Evolutionary conservation across 2,329 filamentous ascomycete genomes (phyloP).

Genomic region (Fusarium proliferatum): DNA sequence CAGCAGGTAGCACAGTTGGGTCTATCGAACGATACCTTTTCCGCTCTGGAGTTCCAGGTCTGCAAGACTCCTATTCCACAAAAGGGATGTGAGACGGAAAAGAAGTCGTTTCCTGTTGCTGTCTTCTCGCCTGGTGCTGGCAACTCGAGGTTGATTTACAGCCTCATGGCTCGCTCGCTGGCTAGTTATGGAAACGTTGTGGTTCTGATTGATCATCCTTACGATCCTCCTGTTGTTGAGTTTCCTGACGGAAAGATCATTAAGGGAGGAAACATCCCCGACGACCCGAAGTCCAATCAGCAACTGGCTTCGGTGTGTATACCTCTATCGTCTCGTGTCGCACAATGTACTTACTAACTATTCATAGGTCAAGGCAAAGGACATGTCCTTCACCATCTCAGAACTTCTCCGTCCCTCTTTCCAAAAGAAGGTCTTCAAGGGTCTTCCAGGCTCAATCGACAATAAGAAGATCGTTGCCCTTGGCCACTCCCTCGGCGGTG

Average conservation of each 20-base stretch:
- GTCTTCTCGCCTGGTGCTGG: slow-evolving; percentile 60
- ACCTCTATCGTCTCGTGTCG: accelerated
- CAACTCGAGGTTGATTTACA: slow-evolving; percentile 56
- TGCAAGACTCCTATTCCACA: background rate
- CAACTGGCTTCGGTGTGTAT: slow-evolving; percentile 33
- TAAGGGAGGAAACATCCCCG: slow-evolving; percentile 17
- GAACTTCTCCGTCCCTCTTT: slow-evolving; percentile 43
- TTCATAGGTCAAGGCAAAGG: slow-evolving; percentile 48
- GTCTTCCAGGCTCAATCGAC: slow-evolving; percentile 43
- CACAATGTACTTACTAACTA: background rate
- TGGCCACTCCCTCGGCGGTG: slow-evolving; percentile 55
- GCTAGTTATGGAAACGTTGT: slow-evolving; percentile 60
- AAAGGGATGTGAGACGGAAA: background rate
- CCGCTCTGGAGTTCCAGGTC: slow-evolving; percentile 41
- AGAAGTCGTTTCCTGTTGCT: slow-evolving; percentile 42
- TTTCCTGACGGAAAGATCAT: slow-evolving; percentile 56
- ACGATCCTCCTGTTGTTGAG: slow-evolving; percentile 58
- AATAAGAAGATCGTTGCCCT: slow-evolving; percentile 47
- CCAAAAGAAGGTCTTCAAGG: slow-evolving; percentile 25
- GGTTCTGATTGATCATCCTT: slow-evolving; percentile 61
- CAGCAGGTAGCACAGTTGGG: slow-evolving; percentile 41
- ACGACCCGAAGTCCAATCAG: slow-evolving; percentile 13
- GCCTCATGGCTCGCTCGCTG: slow-evolving; percentile 56
- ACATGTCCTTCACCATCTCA: slow-evolving; percentile 53
- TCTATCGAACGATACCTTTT: slow-evolving; percentile 48